Evolutionary conservation across 352 stramenopile genomes (phyloP).

Genomic region (Pythium aristosporum): DNA sequence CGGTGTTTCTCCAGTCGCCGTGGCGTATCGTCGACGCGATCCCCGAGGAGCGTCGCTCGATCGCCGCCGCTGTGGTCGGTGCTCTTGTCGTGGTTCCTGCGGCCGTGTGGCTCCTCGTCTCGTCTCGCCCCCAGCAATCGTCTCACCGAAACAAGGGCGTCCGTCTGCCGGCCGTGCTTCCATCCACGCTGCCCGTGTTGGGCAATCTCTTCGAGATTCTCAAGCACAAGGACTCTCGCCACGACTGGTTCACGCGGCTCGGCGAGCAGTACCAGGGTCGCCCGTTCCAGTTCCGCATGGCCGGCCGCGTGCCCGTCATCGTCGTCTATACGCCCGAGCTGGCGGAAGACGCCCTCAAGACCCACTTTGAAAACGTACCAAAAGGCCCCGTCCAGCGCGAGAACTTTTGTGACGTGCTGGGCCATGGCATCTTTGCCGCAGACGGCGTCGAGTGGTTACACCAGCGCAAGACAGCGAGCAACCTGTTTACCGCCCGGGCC

Average conservation of each 20-base stretch:
- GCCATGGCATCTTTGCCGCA: slow-evolving; percentile 26
- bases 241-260: slow-evolving; percentile 46
- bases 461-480: slow-evolving; percentile 53
- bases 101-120: slow-evolving; percentile 4
- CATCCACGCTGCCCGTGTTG: slow-evolving; percentile 3
- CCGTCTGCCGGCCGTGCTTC: background rate
- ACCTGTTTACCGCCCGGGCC: slow-evolving; percentile 41
- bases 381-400: slow-evolving; percentile 14
- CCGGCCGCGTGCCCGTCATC: slow-evolving; percentile 26
- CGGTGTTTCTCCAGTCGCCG: background rate
- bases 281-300: slow-evolving; percentile 32
- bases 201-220: slow-evolving; percentile 30
- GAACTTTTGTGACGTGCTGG: slow-evolving; percentile 16
- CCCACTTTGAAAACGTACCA: slow-evolving; percentile 21
- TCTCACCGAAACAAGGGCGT: background rate
- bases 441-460: slow-evolving; percentile 32
- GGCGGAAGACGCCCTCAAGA: slow-evolving; percentile 29
- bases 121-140: background rate
- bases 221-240: slow-evolving; percentile 25
- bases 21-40: slow-evolving; percentile 2
- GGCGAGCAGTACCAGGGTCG: slow-evolving; percentile 32
- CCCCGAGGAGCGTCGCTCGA: background rate
- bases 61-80: slow-evolving; percentile 1
- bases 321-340: slow-evolving; percentile 20
- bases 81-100: background rate